Conservation (phyloP, 1,284 basidiomycete species). For the Lentinula novae-zelandiae region DNA sequence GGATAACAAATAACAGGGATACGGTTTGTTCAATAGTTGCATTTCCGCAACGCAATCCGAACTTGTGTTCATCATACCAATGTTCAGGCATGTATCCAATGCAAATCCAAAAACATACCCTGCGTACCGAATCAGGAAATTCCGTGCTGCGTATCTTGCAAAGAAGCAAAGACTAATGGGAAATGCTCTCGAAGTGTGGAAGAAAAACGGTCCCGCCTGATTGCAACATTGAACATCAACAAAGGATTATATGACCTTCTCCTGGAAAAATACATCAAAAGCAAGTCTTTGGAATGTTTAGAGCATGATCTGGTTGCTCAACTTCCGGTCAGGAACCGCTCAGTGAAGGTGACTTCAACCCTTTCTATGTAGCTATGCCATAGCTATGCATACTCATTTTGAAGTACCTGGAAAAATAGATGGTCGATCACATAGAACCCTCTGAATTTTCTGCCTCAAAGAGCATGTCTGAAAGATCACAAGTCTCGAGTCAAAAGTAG, state of each 20-base stretch:
- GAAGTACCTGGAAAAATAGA: background rate
- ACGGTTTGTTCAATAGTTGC: background rate
- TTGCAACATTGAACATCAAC: background rate
- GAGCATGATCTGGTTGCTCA: background rate
- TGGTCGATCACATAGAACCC: background rate
- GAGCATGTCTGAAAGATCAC: background rate
- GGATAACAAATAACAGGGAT: background rate
- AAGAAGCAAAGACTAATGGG: background rate
- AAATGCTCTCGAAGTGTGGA: background rate
- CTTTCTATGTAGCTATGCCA: background rate
- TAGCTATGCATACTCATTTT: no score
- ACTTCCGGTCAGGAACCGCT: background rate
- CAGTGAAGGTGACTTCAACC: background rate
- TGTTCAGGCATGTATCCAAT: background rate
- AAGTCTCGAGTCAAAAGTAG: background rate
- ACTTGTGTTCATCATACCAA: background rate
- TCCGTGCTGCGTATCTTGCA: constrained; percentile 1
- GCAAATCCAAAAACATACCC: background rate
- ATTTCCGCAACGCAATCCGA: background rate
- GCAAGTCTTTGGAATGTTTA: background rate
- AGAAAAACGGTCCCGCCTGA: background rate
- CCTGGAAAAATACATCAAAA: background rate
- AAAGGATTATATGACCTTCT: background rate
- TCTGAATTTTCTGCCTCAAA: background rate
- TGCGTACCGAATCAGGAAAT: background rate